Evolutionary conservation across 805 yeast genomes (phyloP), one percentile per base, ranked within the genome.

Genomic region (Saccharomycopsis amapae): DNA sequence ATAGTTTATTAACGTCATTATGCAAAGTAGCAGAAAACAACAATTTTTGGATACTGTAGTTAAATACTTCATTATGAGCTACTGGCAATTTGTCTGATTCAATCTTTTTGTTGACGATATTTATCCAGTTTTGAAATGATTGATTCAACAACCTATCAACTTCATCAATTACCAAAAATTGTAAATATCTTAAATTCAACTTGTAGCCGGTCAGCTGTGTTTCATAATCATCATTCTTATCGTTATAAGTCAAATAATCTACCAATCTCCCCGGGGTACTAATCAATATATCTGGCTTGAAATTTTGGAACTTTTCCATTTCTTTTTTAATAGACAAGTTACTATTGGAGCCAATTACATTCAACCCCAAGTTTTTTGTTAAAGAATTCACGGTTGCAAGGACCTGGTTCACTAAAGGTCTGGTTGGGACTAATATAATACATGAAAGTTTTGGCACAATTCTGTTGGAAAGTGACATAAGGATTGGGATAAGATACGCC

Each of bases 21-120:
- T 97, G 87, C 44, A 93, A 72, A 0, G 99, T 93, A 5, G 99
- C 98, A 41, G 94, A 81, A 58, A 93, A 87, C 2, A 93, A 72
- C 61, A 90, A 70, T 55, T 89, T 75, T 65, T 66, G 81, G 58
- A 63, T 79, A 62, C 62, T 30, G 48, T 36, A 49, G 10, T 37
- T 36, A 18, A 38, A 25, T 58, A 58, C 32, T 61, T 63, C 12
- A 64, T 57, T 55, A 53, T 28, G 48, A 52, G 46, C 50, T 61
- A 54, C 5, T 45, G 72, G 63, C 42, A 64, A 68, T 3, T 57
- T 46, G 17, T 55, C 39, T 61, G 63, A 20, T 61, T 55, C 50
- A 55, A 36, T 40, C 49, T 56, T 20, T 51, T 33, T 6, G 79
- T 67, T 26, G 81, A 69, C 38, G 67, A 70, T 55, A 58, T 72